phyloP scores from a whole-genome alignment of 345 rosid genomes.

The Gossypium thurberi region DNA sequence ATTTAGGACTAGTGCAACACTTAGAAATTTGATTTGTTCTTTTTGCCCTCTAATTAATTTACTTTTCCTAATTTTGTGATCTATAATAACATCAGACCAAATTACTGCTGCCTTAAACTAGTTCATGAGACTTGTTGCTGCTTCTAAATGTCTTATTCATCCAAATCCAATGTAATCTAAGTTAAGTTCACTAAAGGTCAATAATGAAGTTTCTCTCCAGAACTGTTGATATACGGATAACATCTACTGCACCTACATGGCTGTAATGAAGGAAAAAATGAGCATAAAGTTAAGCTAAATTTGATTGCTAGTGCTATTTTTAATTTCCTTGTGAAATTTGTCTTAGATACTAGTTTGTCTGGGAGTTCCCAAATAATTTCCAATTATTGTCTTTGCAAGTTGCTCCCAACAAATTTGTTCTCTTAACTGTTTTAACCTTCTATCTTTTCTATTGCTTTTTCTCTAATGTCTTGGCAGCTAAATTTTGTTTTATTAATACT shows the following conservation, averaged over 20 bases:
- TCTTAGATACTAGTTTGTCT: background rate
- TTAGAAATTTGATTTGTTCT: background rate
- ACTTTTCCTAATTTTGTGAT: slow-evolving; percentile 4
- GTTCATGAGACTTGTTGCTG: background rate
- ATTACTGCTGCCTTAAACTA: background rate
- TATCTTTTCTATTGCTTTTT: background rate
- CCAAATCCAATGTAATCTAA: background rate
- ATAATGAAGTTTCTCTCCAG: background rate
- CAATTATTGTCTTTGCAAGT: background rate
- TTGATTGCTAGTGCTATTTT: background rate
- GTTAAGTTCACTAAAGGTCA: background rate
- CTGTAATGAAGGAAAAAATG: background rate
- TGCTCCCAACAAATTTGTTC: background rate
- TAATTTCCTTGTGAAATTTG: background rate
- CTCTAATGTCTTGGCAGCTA: slow-evolving; percentile 4
- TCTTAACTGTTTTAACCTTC: background rate
- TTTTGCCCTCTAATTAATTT: background rate
- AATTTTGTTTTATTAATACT: slow-evolving; percentile 8
- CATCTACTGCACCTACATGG: background rate
- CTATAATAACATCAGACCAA: background rate
- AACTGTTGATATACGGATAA: background rate
- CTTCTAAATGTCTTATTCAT: background rate
- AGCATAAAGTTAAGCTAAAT: background rate
- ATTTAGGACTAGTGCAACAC: background rate
- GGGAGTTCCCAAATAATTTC: background rate